These are phyloP conservation scores for Aureobasidium pullulans DNA, from an alignment of 2,329 filamentous ascomycete genomes.

Conservation along the genomic window DNA sequence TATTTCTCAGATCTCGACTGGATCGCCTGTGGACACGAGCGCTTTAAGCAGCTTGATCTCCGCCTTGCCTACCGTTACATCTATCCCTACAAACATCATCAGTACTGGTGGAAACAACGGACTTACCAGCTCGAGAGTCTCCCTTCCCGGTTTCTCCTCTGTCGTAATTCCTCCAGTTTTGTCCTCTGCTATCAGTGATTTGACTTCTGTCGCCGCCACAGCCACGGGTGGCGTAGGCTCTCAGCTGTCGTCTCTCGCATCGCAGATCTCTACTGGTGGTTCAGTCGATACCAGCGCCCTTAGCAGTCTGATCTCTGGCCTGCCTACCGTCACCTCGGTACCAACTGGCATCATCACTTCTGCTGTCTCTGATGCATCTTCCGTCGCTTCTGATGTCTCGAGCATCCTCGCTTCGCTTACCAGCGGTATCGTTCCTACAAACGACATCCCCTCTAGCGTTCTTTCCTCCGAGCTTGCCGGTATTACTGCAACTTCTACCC, in stretches of 20 bases:
- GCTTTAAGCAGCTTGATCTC: background rate
- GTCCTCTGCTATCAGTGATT: background rate
- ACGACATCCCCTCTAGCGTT: background rate
- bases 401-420: background rate
- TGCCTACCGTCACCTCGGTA: background rate
- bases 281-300: too few species aligned
- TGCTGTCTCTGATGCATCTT: background rate
- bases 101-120: background rate
- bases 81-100: background rate
- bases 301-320: background rate
- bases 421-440: background rate
- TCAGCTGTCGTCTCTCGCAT: too few species aligned
- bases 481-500: background rate
- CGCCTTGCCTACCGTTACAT: background rate
- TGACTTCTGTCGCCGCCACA: background rate
- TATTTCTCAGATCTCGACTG: background rate
- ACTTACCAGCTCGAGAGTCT: background rate
- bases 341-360: background rate
- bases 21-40: background rate
- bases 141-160: background rate
- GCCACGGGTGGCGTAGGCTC: too few species aligned
- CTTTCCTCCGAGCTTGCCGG: background rate
- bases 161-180: background rate
- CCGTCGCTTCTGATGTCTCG: background rate
- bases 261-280: too few species aligned